These are phyloP conservation scores for Cyamopsis tetragonoloba DNA, from an alignment of 306 rosid genomes.

Conservation along the genomic window DNA sequence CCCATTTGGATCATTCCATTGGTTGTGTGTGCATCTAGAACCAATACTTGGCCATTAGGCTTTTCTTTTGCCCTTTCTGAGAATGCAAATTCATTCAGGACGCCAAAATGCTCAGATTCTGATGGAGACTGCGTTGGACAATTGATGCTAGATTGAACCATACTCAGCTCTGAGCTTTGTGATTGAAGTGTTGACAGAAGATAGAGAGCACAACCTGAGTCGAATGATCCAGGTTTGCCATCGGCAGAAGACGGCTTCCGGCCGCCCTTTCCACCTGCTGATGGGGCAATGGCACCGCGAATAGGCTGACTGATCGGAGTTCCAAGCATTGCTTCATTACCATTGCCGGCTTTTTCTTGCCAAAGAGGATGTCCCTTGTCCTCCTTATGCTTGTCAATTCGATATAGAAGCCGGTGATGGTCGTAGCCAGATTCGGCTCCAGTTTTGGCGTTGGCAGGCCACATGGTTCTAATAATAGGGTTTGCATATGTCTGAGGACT, in stretches of 20 bases:
- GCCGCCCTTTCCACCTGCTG: constrained; percentile 36
- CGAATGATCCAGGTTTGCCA: constrained; percentile 40
- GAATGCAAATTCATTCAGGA: constrained; percentile 27
- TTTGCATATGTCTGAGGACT: constrained; percentile 53
- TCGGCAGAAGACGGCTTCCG: constrained; percentile 40
- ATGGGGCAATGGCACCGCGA: constrained; percentile 21
- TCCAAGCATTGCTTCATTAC: constrained; percentile 35
- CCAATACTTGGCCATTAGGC: constrained; percentile 25
- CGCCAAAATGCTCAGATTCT: constrained; percentile 30
- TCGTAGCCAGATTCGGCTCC: constrained; percentile 45
- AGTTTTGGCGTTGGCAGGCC: constrained; percentile 47
- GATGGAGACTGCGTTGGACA: constrained; percentile 44
- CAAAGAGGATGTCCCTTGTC: constrained; percentile 42
- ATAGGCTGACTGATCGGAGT: constrained; percentile 22
- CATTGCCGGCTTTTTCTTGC: constrained; percentile 32
- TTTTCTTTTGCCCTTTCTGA: constrained; percentile 26
- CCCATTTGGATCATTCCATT: constrained; percentile 41
- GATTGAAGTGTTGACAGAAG: constrained; percentile 87
- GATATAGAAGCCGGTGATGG: constrained; percentile 26
- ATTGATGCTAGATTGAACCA: constrained; percentile 43
- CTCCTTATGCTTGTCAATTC: constrained; percentile 35
- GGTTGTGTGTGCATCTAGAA: constrained; percentile 31
- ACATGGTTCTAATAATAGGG: constrained; percentile 40
- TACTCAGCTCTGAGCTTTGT: constrained; percentile 42
- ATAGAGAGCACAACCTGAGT: constrained; percentile 94